A percentile compares a stretch with the other conserved stretches of the same genome.
Evolutionary conservation across 352 stramenopile species (phyloP).

Genomic region (Pythium rishiriense): DNA sequence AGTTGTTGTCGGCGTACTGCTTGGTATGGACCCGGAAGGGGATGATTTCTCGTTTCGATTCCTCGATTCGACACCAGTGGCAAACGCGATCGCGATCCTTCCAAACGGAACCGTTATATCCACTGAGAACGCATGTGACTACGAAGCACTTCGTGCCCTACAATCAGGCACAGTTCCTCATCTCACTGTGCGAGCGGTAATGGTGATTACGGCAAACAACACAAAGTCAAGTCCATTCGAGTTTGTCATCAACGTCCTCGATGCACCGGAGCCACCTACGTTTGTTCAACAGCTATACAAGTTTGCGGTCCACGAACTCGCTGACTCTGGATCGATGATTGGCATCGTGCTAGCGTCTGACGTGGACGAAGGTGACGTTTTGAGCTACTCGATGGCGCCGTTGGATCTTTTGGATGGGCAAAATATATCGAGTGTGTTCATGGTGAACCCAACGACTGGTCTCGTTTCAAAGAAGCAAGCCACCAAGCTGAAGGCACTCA

Average conservation of each 20-base stretch:
- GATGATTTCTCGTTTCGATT: constrained; percentile 45
- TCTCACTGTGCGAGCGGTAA: constrained; percentile 14
- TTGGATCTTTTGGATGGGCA: constrained; percentile 5
- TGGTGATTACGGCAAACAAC: constrained; percentile 8
- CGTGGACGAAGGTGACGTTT: constrained; percentile 36
- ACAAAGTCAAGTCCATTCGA: constrained; percentile 18
- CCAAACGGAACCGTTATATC: constrained; percentile 16
- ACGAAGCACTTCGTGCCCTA: constrained; percentile 13
- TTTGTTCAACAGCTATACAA: constrained; percentile 29
- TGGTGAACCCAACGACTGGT: constrained; percentile 15
- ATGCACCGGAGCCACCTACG: constrained; percentile 28
- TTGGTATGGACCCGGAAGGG: constrained; percentile 45
- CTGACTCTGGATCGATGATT: constrained; percentile 32
- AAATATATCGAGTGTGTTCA: constrained; percentile 23
- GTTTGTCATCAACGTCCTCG: constrained; percentile 24
- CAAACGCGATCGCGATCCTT: constrained; percentile 19
- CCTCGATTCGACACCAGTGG: constrained; percentile 29
- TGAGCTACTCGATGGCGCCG: constrained; percentile 29
- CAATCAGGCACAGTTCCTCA: not conserved
- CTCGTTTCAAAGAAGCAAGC: constrained; percentile 12
- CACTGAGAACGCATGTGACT: constrained; percentile 16
- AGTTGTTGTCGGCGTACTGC: constrained; percentile 34
- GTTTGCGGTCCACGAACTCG: constrained; percentile 48
- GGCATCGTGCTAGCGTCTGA: constrained; percentile 44
- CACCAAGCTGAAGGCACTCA: constrained; percentile 11